Conservation (phyloP, 306 rosid genomes). For the Sindora glabra region DNA sequence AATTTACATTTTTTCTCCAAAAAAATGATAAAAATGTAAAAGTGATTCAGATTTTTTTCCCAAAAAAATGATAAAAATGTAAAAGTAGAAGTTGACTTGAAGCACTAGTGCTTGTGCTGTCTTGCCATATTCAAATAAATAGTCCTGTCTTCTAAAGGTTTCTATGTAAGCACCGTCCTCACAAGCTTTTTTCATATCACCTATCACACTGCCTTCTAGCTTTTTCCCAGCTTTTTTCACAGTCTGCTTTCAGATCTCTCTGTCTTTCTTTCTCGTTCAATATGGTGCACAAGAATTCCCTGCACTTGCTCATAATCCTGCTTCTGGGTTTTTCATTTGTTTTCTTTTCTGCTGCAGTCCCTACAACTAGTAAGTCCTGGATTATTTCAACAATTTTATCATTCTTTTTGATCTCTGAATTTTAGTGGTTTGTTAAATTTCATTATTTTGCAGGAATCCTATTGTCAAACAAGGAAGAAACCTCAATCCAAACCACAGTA, state of each 20-base stretch:
- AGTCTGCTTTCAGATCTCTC: conserved; percentile 7
- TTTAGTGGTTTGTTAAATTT: conserved; percentile 1
- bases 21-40: too few relatives aligned
- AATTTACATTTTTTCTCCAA: too few relatives aligned
- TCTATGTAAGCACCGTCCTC: conserved; percentile 18
- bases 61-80: background rate
- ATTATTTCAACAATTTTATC: background rate
- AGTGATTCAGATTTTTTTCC: background rate
- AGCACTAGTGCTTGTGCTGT: conserved; percentile 5
- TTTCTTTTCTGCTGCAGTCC: conserved; percentile 16
- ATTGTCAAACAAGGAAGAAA: conserved; percentile 14
- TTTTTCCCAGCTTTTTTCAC: background rate
- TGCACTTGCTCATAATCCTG: background rate
- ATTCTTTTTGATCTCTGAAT: background rate
- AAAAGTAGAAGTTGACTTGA: conserved; percentile 18
- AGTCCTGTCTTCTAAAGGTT: background rate
- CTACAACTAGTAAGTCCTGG: conserved; percentile 31
- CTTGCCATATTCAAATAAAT: conserved; percentile 3
- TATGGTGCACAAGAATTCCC: conserved; percentile 16
- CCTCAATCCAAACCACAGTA: conserved; percentile 11
- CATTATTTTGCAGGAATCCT: conserved; percentile 25
- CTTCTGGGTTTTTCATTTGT: conserved; percentile 23
- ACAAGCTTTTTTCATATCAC: background rate
- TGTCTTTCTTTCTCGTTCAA: background rate
- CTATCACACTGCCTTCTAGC: too few relatives aligned